A percentile compares a stretch with the other conserved stretches of the same genome.
Evolutionary conservation across 1,284 basidiomycete species (phyloP).

Genomic region (Ceratobasidium sp.): DNA sequence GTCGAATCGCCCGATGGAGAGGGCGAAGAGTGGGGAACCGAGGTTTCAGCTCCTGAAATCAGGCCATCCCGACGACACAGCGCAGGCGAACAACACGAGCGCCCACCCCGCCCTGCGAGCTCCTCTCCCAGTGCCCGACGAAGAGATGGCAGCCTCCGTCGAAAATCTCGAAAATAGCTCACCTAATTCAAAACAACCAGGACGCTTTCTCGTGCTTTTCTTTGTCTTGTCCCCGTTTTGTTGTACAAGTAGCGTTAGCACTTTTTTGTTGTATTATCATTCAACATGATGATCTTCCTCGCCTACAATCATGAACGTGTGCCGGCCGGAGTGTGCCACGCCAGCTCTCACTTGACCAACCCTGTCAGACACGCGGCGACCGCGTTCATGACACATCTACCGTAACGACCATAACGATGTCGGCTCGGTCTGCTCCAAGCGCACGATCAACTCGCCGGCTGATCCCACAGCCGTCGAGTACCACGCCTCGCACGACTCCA

Average conservation of each 20-base stretch:
- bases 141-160: conserved; percentile 25
- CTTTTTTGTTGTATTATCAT: conserved; percentile 18
- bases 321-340: neutral
- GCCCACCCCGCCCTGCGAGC: neutral
- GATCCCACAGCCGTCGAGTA: neutral
- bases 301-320: too few relatives aligned
- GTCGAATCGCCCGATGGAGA: conserved; percentile 56
- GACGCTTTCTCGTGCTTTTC: conserved; percentile 5
- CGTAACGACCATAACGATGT: conserved; percentile 23
- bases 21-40: conserved; percentile 56
- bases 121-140: neutral
- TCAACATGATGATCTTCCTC: conserved; percentile 5
- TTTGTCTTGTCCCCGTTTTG: conserved; percentile 6
- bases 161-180: conserved; percentile 27
- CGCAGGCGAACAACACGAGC: conserved; percentile 1
- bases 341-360: too few relatives aligned
- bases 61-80: conserved; percentile 34
- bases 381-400: neutral
- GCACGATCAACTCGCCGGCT: conserved; percentile 25
- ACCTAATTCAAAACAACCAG: neutral
- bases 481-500: neutral
- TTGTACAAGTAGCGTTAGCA: conserved; percentile 20
- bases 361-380: conserved; percentile 11
- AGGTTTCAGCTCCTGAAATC: conserved; percentile 17
- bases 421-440: conserved; percentile 29